Evolutionary conservation across 192 early-diverging fungal genomes (phyloP).

Genomic region (Entomortierella chlamydospora): DNA sequence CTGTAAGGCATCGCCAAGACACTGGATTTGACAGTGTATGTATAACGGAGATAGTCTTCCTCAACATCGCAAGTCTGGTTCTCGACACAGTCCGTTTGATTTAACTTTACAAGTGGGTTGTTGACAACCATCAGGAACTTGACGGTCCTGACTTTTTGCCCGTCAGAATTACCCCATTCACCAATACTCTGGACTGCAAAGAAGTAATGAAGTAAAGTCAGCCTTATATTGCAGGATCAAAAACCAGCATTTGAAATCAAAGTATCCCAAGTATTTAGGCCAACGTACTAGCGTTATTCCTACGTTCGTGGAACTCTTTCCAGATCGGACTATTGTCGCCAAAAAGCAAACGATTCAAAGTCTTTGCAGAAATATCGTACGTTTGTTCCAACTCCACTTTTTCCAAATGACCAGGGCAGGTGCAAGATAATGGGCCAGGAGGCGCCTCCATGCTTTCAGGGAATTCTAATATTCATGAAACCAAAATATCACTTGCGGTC

Average conservation of each 20-base stretch:
- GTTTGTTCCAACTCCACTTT: conserved; percentile 66
- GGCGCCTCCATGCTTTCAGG: conserved; percentile 63
- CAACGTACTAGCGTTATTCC: conserved; percentile 54
- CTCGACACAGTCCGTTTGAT: conserved; percentile 73
- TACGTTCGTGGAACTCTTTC: conserved; percentile 59
- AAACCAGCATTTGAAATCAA: no score
- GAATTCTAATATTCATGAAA: conserved; percentile 54
- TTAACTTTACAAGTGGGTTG: conserved; percentile 81
- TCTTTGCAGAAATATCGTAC: conserved; percentile 67
- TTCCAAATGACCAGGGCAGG: conserved; percentile 77
- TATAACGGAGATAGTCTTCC: conserved; percentile 69
- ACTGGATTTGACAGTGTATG: conserved; percentile 26
- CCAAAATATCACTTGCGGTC: neutral
- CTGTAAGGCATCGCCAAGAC: conserved; percentile 68
- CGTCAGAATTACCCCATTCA: conserved; percentile 19
- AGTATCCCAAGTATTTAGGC: no score
- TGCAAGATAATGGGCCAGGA: conserved; percentile 61
- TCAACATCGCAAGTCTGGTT: conserved; percentile 65
- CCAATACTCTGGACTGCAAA: conserved; percentile 37
- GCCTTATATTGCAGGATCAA: neutral
- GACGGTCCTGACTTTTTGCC: conserved; percentile 55
- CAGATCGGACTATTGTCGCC: conserved; percentile 60
- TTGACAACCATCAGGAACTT: conserved; percentile 78
- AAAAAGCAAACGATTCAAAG: conserved; percentile 70
- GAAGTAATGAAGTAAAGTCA: neutral